Evolutionary conservation across 441 rosid genomes (phyloP).

Genomic region (Hypseocharis bilobata): DNA sequence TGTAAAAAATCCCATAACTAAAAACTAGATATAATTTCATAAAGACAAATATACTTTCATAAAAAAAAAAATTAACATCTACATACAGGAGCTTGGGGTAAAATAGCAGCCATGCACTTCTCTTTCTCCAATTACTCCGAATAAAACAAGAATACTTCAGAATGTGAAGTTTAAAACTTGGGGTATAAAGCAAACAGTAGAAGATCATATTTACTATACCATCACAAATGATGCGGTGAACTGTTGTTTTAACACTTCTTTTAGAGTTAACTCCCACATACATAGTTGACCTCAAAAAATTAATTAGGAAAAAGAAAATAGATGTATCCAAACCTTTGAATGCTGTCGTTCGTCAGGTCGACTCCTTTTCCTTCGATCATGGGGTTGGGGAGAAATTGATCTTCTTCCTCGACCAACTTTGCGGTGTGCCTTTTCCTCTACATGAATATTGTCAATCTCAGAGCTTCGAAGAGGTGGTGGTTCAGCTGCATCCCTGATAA

Average conservation of each 20-base stretch:
- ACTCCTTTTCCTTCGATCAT: slow-evolving; percentile 45
- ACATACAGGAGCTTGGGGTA: not conserved
- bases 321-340: slow-evolving; percentile 41
- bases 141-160: not conserved
- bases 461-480: slow-evolving; percentile 61
- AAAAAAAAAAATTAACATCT: not conserved
- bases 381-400: slow-evolving; percentile 42
- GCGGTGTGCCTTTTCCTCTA: slow-evolving; percentile 37
- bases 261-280: no score
- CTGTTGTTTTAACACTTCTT: no score
- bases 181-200: not conserved
- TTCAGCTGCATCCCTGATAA: slow-evolving; percentile 38
- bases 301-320: not conserved
- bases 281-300: no score
- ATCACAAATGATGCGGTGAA: not conserved
- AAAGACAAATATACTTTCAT: not conserved
- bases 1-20: slow-evolving; percentile 1
- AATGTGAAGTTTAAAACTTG: not conserved
- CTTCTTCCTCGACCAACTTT: slow-evolving; percentile 32
- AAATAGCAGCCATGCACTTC: not conserved
- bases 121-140: not conserved
- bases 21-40: not conserved
- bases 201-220: not conserved
- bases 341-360: slow-evolving; percentile 41
- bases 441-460: slow-evolving; percentile 32